These are phyloP conservation scores for Zasmidium angulare DNA, from an alignment of 2,329 filamentous ascomycete genomes.

Conservation along the genomic window DNA sequence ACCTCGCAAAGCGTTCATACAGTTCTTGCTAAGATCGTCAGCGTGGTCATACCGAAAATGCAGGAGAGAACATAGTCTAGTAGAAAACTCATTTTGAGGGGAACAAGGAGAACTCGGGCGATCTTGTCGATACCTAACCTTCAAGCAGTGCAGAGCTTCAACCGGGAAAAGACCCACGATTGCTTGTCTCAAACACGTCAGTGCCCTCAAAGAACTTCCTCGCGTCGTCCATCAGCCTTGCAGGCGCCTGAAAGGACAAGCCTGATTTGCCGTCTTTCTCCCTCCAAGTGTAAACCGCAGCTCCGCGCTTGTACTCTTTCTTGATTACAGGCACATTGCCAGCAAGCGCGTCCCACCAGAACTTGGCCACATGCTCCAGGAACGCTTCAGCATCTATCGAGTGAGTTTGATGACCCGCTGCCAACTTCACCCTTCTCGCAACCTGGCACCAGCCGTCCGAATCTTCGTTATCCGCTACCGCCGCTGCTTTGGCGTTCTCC, in stretches of 20 bases:
- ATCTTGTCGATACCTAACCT: no score
- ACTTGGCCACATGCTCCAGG: slow-evolving; percentile 34
- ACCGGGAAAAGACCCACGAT: neutral
- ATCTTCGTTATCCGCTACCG: slow-evolving; percentile 13
- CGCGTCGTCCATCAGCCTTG: slow-evolving; percentile 31
- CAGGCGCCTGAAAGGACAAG: slow-evolving; percentile 39
- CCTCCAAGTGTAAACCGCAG: slow-evolving; percentile 39
- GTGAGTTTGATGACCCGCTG: slow-evolving; percentile 40
- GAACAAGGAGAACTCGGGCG: no score
- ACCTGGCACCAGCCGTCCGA: slow-evolving; percentile 28
- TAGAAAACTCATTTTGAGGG: no score
- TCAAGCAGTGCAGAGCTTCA: neutral
- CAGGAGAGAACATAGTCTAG: no score
- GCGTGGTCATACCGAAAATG: no score
- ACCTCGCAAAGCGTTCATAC: no score
- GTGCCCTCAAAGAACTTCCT: slow-evolving; percentile 30
- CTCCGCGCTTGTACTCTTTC: slow-evolving; percentile 31
- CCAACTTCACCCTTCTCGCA: slow-evolving; percentile 24
- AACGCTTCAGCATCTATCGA: slow-evolving; percentile 39
- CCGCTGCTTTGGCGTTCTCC: slow-evolving; percentile 31
- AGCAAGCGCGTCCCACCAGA: slow-evolving; percentile 36
- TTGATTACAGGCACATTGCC: slow-evolving; percentile 37
- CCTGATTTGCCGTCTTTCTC: slow-evolving; percentile 33
- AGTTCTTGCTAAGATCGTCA: no score
- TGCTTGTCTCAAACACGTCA: neutral